A percentile compares a stretch with the other conserved stretches of the same genome.
These are phyloP conservation scores for Syzygium malaccense DNA, from an alignment of 441 rosid genomes.

Conservation along the genomic window DNA sequence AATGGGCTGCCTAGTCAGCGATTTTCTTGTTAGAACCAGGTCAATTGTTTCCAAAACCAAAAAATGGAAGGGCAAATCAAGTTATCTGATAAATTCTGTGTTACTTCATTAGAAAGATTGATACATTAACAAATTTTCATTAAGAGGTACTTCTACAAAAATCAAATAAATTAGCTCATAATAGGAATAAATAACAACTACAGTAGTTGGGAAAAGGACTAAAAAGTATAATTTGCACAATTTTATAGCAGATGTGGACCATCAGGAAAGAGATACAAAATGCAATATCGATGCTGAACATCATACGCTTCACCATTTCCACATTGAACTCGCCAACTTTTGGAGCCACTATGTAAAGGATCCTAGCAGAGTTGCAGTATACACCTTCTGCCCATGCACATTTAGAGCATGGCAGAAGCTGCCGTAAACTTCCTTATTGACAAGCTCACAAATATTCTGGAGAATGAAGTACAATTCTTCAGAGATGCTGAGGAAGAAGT, in stretches of 20 bases:
- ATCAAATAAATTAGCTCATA: not conserved
- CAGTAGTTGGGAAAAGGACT: not conserved
- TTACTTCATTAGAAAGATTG: not conserved
- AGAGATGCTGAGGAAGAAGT: not conserved
- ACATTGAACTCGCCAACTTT: not conserved
- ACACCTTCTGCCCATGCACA: not conserved
- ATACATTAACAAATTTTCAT: not conserved
- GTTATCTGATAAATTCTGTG: not conserved
- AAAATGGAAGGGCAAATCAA: not conserved
- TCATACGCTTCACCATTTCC: not conserved
- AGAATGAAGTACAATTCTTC: not conserved
- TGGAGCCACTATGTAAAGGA: not conserved
- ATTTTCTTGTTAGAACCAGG: not conserved
- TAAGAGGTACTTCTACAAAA: not conserved
- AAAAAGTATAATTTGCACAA: not conserved
- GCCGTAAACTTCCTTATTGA: not conserved
- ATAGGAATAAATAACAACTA: not conserved
- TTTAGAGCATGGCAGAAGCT: not conserved
- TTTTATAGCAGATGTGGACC: not conserved
- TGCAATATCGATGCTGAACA: not conserved
- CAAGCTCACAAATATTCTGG: not conserved
- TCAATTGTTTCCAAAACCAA: not conserved
- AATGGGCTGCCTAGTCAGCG: not conserved
- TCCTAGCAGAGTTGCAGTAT: not conserved
- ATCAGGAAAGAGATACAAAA: not conserved